Evolutionary conservation across 1,284 basidiomycete species (phyloP), one percentile per base, ranked within the genome.

Genomic region (Trametes hirsuta): DNA sequence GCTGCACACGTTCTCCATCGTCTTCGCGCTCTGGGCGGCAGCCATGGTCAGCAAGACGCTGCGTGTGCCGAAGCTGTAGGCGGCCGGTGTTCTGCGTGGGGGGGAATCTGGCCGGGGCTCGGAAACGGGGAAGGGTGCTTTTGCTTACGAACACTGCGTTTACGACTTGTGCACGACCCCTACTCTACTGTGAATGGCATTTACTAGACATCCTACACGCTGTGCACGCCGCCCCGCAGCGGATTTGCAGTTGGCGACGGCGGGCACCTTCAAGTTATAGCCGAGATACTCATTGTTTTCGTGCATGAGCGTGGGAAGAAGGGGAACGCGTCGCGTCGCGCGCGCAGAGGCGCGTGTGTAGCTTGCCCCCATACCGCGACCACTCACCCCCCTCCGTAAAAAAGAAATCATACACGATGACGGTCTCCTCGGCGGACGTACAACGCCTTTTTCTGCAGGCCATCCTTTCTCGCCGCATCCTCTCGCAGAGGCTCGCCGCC

Each of bases 41-140:
- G 91, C 93, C 53, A 97, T 97, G 95, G 91, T 97, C 65, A 94
- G 92, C 81, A 97, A 97, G 79, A 97, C 95, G 22, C 79, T 98
- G 56, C 84, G 85, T 57, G 85, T 96, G 58, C 91, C 91, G n/a
- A 93, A 93, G 75, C 72, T 80, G 34, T 91, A 73, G 78, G 42
- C 58, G 47, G 36, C 10, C 14, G n/a, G 4, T 30, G 47, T 34
- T 22, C 22, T 25, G 30, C n/a, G 25, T 21, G 40, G 35, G 46
- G 30, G 46, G 30, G 47, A 50, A n/a, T 36, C 30, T 52, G 46
- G 35, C 35, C 30, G 49, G 34, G 37, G 34, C 30, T 22, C 10
- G 39, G 30, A 15, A 21, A n/a, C n/a, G 2, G 11, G 18, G 45
- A 45, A 3, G 55, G 54, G 52, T 37, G 15, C 52, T 36, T 45